These are phyloP conservation scores for Macadamia integrifolia DNA, from an alignment of 164 flowering plant species.

Conservation along the genomic window DNA sequence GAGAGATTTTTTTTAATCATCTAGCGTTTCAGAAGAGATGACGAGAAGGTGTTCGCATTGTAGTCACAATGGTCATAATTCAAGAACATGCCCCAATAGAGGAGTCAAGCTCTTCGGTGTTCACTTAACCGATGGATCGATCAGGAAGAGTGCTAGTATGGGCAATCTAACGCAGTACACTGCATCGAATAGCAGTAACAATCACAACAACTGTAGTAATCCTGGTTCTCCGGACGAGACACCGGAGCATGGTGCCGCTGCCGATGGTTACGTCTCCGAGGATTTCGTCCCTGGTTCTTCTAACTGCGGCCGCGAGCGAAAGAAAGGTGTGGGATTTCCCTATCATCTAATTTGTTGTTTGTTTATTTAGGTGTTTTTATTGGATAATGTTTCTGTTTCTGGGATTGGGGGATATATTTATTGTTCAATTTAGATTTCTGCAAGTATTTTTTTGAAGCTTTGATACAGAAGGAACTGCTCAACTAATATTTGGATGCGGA, in stretches of 20 bases:
- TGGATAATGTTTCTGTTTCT: neutral
- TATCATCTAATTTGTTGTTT: too few species aligned
- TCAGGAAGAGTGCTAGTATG: constrained; percentile 93
- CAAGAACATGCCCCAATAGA: constrained; percentile 86
- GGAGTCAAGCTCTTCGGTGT: constrained; percentile 90
- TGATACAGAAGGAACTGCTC: neutral
- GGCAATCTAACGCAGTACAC: constrained; percentile 67
- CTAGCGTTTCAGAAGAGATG: constrained; percentile 25
- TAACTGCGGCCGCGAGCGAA: constrained; percentile 64
- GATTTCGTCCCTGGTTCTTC: constrained; percentile 82
- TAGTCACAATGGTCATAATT: constrained; percentile 85
- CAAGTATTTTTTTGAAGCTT: neutral
- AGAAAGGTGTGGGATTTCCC: constrained; percentile 56
- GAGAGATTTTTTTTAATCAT: too few species aligned
- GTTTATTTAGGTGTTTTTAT: neutral
- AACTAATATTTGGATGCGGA: neutral
- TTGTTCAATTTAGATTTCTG: too few species aligned
- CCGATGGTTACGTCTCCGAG: constrained; percentile 82
- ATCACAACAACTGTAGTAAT: constrained; percentile 9
- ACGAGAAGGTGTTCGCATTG: constrained; percentile 88
- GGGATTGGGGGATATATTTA: too few species aligned
- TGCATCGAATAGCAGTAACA: constrained; percentile 23
- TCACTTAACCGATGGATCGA: constrained; percentile 74
- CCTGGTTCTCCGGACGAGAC: constrained; percentile 54
- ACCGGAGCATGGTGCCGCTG: constrained; percentile 46